Evolutionary conservation across 352 stramenopile species (phyloP), one percentile per base, ranked within the genome.

Genomic region (Phytopythium helicoides): DNA sequence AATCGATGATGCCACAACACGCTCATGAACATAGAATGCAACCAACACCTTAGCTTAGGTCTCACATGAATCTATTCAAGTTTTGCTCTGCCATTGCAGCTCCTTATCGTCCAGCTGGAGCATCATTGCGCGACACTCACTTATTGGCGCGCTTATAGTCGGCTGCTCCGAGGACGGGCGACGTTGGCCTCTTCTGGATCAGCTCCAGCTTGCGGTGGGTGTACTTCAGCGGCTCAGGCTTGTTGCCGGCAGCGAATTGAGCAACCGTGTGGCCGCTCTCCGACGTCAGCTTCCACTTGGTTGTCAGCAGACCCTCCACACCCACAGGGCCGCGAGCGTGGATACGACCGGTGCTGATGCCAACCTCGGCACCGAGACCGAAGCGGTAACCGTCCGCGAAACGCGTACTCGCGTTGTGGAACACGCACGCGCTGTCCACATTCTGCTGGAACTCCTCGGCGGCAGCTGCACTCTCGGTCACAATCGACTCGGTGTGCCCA

Each of bases 401-500:
- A 16, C 92, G 86, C 46, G 96, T 99, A 40, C 92, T 98, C 28
- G 93, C 94, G 66, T 99, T 99, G 77, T 98, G 94, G 79, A 99
- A 99, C 21, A 99, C 96, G 64, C 94, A 98, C 19, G 96, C 96
- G 40, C 91, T 97, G 86, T 98, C 96, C 12, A 99, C 84, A 57
- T 83, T 73, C 49, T 86, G 69, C 56, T 89, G 76, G 56, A 94
- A 92, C 46, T 66, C 53, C 41, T 74, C 56, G 3, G 92, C 96
- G 4, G 70, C 83, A 12, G 67, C 73, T 19, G 76, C 60, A 56
- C 98, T 87, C 46, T 97, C 90, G 31, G 94, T 98, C 18, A 99
- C 86, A 62, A 99, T 99, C 28, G 76, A 77, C 62, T 99, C 97
- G 10, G 97, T 99, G 76, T 99, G 97, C n/a, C 89, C 88, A 61